Evolutionary conservation across 1,284 basidiomycete genomes (phyloP), one percentile per base, ranked within the genome.

Genomic region (Trichosporon sp.): DNA sequence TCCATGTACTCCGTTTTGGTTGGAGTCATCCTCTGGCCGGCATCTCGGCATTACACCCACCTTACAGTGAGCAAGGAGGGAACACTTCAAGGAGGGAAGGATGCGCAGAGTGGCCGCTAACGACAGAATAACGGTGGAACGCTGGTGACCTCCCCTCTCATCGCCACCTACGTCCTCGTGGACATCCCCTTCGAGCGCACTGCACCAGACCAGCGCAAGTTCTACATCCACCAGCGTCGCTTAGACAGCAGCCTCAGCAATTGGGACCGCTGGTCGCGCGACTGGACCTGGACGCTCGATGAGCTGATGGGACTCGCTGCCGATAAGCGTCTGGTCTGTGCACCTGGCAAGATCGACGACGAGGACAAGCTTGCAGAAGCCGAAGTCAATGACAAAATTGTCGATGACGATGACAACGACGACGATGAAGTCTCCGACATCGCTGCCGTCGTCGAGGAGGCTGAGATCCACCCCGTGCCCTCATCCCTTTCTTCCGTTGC

Each of bases 211-310:
- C 31, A 63, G 16, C 31, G 59, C 12, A 63, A 63, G 32, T 63
- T 63, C 7, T 63, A 63, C 59, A 63, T 63, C 59, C 32, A 63
- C 16, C 59, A 35, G 5, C 31, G 59, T 4, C 32, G 10, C 8
- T 63, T 21, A 10, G 59, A 63, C 16, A 63, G 59, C 59, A 63
- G 31, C 31, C 59, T 63, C 59, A 63, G 59, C 59, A 63, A 63
- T 32, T 63, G 59, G 59, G 59, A 63, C 59, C 59, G 59, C 32
- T 63, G 59, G 59, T 63, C 59, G 6, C 35, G 59, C 5, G 59
- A 63, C 16, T 63, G 59, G 59, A 35, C 32, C 5, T 63, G 59
- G 59, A 63, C 59, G 4, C 59, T 63, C 32, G 59, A 63, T 7
- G 32, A 63, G 59, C 14, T 63, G 16, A 35, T 63, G 59, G 59